Evolutionary conservation across 306 rosid genomes (phyloP), one percentile per base, ranked within the genome.

Genomic region (Arachis hypogaea): DNA sequence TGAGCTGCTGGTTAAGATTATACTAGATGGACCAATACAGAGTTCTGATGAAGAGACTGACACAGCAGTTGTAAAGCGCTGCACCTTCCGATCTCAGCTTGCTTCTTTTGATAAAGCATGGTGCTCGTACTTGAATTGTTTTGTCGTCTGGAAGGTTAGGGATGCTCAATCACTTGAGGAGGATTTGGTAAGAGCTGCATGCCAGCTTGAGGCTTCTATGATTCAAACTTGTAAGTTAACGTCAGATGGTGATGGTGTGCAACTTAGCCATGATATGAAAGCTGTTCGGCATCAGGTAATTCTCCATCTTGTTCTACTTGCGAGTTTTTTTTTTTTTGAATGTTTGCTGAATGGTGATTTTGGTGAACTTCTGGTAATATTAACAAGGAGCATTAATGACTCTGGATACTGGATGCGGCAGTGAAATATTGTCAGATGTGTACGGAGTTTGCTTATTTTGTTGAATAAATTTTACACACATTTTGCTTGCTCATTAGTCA

Each of bases 111-210:
- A 94, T 83, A 89, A 88, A 88, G 96, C 93, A 42, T 94, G 98
- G 98, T 94, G 98, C 85, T 80, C 87, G 12, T 94, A 94, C 84
- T 77, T 94, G 77, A 89, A 90, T 80, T 88, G 89, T 82, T 94
- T 94, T 71, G 97, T 89, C 71, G 79, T 71, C 3, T 94, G 98
- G 98, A 94, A 94, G 88, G 93, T 86, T 71, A 89, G 88, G 81
- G 98, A 92, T 88, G 98, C 98, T 30, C 89, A 77, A 66, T 80
- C 76, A 11, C 68, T 94, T 78, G 98, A 91, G 81, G 92, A 84
- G n/a, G 98, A 94, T 83, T 82, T 94, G 80, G 96, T 94, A 78
- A 87, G 91, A 85, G 97, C 98, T 77, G 98, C 97, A 63, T 94
- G 98, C 82, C 98, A 94, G 70, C 86, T 94, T 68, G 98, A 94